Conservation (phyloP, 75 land plant species). For the Sequoia sempervirens region DNA sequence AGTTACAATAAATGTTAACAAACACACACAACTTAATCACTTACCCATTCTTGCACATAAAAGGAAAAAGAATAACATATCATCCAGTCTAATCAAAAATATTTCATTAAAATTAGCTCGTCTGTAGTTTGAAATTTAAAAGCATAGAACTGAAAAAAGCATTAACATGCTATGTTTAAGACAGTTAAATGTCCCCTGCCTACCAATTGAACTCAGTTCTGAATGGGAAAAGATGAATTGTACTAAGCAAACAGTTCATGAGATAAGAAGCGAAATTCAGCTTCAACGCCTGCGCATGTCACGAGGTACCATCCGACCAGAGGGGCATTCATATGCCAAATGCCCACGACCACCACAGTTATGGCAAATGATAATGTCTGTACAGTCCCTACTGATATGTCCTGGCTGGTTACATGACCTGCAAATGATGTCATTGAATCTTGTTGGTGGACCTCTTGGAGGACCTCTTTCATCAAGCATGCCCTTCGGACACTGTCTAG, state of each 20-base stretch:
- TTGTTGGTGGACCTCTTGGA: slow-evolving; percentile 13
- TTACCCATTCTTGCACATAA: background rate
- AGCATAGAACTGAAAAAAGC: background rate
- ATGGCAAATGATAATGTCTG: slow-evolving; percentile 50
- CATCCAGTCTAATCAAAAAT: no score
- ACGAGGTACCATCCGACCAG: slow-evolving; percentile 73
- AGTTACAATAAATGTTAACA: no score
- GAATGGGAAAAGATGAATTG: background rate
- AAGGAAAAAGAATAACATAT: background rate
- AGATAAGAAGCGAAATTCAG: background rate
- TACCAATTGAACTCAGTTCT: background rate
- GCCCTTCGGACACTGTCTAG: slow-evolving; percentile 79
- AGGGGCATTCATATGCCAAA: slow-evolving; percentile 78
- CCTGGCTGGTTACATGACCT: slow-evolving; percentile 80
- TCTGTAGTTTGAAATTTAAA: background rate
- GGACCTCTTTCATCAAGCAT: slow-evolving; percentile 26
- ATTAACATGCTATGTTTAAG: background rate
- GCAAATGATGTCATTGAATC: slow-evolving; percentile 58
- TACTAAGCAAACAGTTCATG: background rate
- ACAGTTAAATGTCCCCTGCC: background rate
- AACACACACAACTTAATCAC: no score
- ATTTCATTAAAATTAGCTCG: background rate
- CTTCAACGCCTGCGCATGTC: slow-evolving; percentile 48
- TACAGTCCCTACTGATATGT: slow-evolving; percentile 85
- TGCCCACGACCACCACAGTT: slow-evolving; percentile 83